Conservation (phyloP, 257 asterid species). For the Cinchona pubescens region DNA sequence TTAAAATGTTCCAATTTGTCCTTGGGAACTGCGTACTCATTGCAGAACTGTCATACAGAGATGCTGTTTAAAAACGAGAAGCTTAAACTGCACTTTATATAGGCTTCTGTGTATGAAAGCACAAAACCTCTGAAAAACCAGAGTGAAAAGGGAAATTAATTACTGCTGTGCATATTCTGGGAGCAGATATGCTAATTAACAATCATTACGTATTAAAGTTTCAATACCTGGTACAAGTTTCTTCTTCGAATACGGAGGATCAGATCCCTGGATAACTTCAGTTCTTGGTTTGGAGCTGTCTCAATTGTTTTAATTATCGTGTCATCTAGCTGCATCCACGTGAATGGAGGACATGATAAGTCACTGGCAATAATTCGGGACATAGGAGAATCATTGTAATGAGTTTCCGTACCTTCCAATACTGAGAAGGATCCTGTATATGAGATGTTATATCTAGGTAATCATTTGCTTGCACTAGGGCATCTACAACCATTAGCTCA, state of each 20-base stretch:
- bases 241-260: constrained; percentile 83
- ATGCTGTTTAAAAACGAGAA: not conserved
- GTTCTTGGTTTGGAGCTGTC: constrained; percentile 71
- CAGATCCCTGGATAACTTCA: constrained; percentile 79
- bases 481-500: constrained; percentile 89
- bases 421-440: constrained; percentile 76
- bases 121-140: not conserved
- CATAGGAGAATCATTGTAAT: constrained; percentile 1
- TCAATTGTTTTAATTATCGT: constrained; percentile 79
- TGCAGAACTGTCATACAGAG: constrained; percentile 60
- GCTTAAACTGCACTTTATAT: not conserved
- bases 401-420: constrained; percentile 74
- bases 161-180: not conserved
- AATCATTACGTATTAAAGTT: constrained; percentile 5
- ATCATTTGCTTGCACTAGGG: constrained; percentile 74
- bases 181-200: not conserved
- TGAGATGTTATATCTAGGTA: constrained; percentile 69
- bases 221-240: constrained; percentile 74
- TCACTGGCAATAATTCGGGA: constrained; percentile 2
- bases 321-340: constrained; percentile 71
- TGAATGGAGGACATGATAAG: constrained; percentile 18
- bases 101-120: no score
- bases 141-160: not conserved
- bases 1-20: constrained; percentile 69
- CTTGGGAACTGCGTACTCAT: constrained; percentile 88